Conservation (phyloP, 805 yeast genomes). For the Pachysolen tannophilus region DNA sequence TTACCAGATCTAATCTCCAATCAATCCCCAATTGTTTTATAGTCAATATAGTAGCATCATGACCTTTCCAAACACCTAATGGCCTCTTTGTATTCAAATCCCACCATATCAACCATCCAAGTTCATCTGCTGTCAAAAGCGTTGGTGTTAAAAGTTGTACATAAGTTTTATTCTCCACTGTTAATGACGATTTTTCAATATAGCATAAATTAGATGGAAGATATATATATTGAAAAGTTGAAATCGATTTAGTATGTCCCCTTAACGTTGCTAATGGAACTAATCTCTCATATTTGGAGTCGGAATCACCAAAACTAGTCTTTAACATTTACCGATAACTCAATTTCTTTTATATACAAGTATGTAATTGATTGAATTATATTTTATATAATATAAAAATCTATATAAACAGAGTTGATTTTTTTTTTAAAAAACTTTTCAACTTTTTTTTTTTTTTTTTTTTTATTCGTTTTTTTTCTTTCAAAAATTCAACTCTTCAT, state of each 20-base stretch:
- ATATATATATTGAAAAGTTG: slow-evolving; percentile 15
- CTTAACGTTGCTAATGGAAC: slow-evolving; percentile 16
- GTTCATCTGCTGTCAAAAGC: slow-evolving; percentile 49
- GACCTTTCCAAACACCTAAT: slow-evolving; percentile 50
- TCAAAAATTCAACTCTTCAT: slow-evolving; percentile 22
- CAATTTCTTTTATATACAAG: no score
- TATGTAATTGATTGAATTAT: no score
- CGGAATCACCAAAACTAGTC: neutral
- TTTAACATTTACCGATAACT: no score
- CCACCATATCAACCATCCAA: slow-evolving; percentile 65
- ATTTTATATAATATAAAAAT: no score
- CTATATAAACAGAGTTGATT: no score
- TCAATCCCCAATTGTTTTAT: slow-evolving; percentile 34
- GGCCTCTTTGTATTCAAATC: slow-evolving; percentile 49
- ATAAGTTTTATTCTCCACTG: neutral
- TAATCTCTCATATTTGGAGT: neutral
- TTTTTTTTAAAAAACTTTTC: no score
- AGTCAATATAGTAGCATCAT: slow-evolving; percentile 41
- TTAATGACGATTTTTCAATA: neutral
- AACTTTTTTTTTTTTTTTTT: neutral
- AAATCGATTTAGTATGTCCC: slow-evolving; percentile 22
- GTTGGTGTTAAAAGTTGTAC: slow-evolving; percentile 23
- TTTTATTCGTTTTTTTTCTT: neutral
- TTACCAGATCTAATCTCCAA: slow-evolving; percentile 15
- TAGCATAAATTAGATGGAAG: slow-evolving; percentile 12